A percentile compares a stretch with the other conserved stretches of the same genome.
Evolutionary conservation across 768 basidiomycete genomes (phyloP).

Genomic region (Psilocybe cubensis): DNA sequence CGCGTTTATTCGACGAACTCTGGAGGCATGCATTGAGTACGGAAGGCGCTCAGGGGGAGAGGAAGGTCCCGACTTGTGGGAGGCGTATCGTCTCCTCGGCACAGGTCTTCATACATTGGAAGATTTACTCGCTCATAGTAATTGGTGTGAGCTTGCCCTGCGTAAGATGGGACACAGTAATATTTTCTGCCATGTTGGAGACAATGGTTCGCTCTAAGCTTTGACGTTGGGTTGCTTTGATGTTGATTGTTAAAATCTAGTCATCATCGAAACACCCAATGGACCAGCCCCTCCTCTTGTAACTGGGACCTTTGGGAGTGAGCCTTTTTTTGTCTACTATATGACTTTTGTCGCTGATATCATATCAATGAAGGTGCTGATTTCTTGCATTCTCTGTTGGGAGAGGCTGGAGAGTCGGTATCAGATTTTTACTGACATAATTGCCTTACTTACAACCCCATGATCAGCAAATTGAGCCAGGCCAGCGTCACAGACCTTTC

Average conservation of each 20-base stretch:
- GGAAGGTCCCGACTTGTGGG: constrained; percentile 60
- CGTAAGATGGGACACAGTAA: constrained; percentile 69
- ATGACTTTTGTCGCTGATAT: background rate
- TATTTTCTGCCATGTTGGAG: constrained; percentile 83
- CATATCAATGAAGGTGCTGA: constrained; percentile 47
- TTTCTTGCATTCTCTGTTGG: constrained; percentile 67
- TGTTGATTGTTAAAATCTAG: too few species aligned
- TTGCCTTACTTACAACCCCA: background rate
- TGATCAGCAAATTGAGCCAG: constrained; percentile 55
- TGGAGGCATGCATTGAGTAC: constrained; percentile 66
- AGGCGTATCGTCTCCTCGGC: constrained; percentile 74
- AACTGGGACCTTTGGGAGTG: constrained; percentile 69
- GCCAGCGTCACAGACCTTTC: constrained; percentile 63
- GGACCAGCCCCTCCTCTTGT: constrained; percentile 65
- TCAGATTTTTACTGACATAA: background rate
- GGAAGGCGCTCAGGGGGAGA: constrained; percentile 61
- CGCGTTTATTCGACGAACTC: constrained; percentile 63
- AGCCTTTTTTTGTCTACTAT: constrained; percentile 8
- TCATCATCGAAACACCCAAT: constrained; percentile 54
- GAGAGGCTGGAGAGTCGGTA: constrained; percentile 65
- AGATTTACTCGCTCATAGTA: constrained; percentile 77
- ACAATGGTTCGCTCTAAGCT: constrained; percentile 49
- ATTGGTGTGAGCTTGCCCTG: constrained; percentile 79
- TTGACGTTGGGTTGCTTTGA: too few species aligned
- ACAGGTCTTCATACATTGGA: constrained; percentile 71